Base-by-base conservation (phyloP, 257 asterid species). In the Petunia axillaris region DNA sequence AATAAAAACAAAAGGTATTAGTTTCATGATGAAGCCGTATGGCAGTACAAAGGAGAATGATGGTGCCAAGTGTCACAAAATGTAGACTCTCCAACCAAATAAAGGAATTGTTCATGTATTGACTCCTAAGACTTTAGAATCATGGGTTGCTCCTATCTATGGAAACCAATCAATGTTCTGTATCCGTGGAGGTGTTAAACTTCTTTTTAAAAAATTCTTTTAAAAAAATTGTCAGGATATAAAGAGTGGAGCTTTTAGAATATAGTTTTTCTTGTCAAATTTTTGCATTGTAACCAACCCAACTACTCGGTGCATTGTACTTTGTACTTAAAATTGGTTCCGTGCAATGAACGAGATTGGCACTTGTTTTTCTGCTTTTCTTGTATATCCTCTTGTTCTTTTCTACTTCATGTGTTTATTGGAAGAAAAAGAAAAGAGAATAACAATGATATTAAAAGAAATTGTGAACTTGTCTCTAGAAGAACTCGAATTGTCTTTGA, bases 101-200 rank as follows among this genome's bases (percentile, higher is more conserved):
- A 64, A 64, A 37, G 8, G 5, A 37, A 37, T 37, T 64, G 8
- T 64, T 37, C 16, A 36, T 63, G 44, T 4, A 63, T 63, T 36
- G 68, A 63, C 44, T 36, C 44, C 16, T 9, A 36, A 36, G 44
- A 63, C 46, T 37, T 38, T 3, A 64, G 7, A 64, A 64, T 64
- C 70, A 37, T 37, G 70, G 70, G 15, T 37, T 64, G 70, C n/a
- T 37, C 70, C 68, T 36, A 63, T 37, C 38, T 36, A 4, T 63
- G 44, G 68, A 63, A 37, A 63, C 68, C 70, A 64, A 64, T 64
- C 46, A 64, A 64, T 64, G 15, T 10, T 36, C 8, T 64, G 16
- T 37, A 37, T 64, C 13, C 46, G 41, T 37, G 8, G 38, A 64
- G 16, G 70, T 64, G 70, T 64, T 64, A 62, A 3, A 4, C 39